These are phyloP conservation scores for Eucommia ulmoides DNA, from an alignment of 257 asterid genomes.

Conservation along the genomic window DNA sequence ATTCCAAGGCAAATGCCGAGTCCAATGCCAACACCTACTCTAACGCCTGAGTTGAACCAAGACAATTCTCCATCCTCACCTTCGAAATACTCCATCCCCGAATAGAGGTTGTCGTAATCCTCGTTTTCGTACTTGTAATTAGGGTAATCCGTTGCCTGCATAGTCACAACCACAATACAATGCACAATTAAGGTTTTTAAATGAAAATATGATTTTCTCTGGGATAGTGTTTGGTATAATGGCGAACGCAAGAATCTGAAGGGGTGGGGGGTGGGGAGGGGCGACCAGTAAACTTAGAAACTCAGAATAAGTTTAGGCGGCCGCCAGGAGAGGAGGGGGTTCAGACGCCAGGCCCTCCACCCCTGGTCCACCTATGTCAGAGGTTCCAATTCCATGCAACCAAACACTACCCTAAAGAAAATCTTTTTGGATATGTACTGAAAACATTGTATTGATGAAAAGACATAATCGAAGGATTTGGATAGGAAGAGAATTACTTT, in stretches of 20 bases:
- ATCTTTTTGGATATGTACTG: too few species aligned
- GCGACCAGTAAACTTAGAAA: background rate
- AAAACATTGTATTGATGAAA: too few species aligned
- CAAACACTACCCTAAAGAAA: too few species aligned
- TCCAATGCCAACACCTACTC: conserved; percentile 70
- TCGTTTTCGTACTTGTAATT: conserved; percentile 24
- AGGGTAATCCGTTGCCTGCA: conserved; percentile 25
- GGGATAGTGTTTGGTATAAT: background rate
- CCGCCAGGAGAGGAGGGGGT: background rate
- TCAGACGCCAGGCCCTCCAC: background rate
- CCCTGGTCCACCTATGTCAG: too few species aligned
- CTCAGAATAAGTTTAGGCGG: background rate
- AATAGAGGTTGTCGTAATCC: conserved; percentile 17
- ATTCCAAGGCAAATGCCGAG: conserved; percentile 58
- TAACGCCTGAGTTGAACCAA: conserved; percentile 71
- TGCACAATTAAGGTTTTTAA: background rate
- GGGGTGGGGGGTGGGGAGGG: background rate
- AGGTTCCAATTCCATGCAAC: too few species aligned
- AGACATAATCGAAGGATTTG: too few species aligned
- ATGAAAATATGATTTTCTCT: too few species aligned
- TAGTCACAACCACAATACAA: background rate
- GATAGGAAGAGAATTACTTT: too few species aligned
- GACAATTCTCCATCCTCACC: conserved; percentile 56
- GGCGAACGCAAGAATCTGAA: background rate
- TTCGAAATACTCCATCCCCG: conserved; percentile 28